Evolutionary conservation across 768 basidiomycete genomes (phyloP), one percentile per base, ranked within the genome.

Genomic region (Auricularia cornea): DNA sequence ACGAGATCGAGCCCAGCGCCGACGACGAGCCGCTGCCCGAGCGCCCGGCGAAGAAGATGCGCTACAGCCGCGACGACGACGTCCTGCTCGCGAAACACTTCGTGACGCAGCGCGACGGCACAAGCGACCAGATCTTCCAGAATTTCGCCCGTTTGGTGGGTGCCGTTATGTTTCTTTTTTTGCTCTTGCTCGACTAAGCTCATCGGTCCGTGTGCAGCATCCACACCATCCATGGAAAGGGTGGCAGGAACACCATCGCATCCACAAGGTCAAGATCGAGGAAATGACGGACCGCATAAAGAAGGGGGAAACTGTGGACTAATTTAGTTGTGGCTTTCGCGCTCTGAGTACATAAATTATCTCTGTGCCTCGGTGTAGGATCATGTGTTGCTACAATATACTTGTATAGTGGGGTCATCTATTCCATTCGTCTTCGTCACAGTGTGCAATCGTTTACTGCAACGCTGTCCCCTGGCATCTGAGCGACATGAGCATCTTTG

Each of bases 211-310:
- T 20, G 61, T 65, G 20, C 68, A 94, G 91, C 81, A 92, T 72
- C 84, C 90, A 2, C 89, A 92, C 71, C 92, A 94, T 76, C 92
- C 92, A 2, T 94, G 92, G 92, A 94, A 94, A 72, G 92, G 92
- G 16, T 94, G 92, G 92, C 92, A 94, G 72, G 92, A 94, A 69
- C 92, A 93, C 71, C 87, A 92, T 71, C 83, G 92, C 51, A 91
- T 92, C 68, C 92, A 93, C 72, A 93, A 92, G 70, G 80, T 84
- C 14, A 91, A 90, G 70, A 92, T 93, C 65, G 92, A 92, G 68
- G 86, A 92, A 74, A 81, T 90, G 44, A 87, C 90, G 51, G 77
- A 84, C 64, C 79, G 81, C 67, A 71, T 93, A 23, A 70, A 70
- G 12, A 78, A 79, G 32, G 90, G 89, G 14, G 84, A 88, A 70